Evolutionary conservation across 1,284 basidiomycete species (phyloP).

Genomic region (Phellinidium pouzarii): DNA sequence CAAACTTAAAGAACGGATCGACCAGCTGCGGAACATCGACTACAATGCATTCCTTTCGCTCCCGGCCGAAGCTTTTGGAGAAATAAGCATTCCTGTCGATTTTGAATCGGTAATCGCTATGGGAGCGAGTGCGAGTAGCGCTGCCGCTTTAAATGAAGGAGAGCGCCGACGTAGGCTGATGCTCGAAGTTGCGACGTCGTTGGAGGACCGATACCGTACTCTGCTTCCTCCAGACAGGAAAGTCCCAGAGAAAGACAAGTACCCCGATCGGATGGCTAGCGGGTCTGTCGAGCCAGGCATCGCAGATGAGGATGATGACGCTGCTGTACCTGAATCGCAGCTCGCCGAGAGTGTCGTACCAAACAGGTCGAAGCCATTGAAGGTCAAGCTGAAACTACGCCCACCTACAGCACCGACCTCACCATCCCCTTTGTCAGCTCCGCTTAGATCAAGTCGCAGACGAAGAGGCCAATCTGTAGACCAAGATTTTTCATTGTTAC

Average conservation of each 20-base stretch:
- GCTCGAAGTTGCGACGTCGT: constrained; percentile 52
- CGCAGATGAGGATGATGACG: constrained; percentile 4
- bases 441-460: not conserved
- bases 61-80: constrained; percentile 46
- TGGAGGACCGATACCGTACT: constrained; percentile 65
- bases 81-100: constrained; percentile 21
- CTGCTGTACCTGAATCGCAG: not conserved
- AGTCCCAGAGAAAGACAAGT: constrained; percentile 25
- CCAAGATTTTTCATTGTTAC: not conserved
- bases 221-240: constrained; percentile 60
- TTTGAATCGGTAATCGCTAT: constrained; percentile 23
- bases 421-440: not conserved
- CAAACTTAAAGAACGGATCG: constrained; percentile 84
- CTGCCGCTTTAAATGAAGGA: constrained; percentile 47
- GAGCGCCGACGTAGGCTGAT: constrained; percentile 65
- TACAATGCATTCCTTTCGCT: constrained; percentile 57
- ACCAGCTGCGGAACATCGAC: constrained; percentile 74
- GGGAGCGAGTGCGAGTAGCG: constrained; percentile 34
- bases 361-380: not conserved
- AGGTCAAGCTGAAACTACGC: constrained; percentile 1
- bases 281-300: constrained; percentile 17
- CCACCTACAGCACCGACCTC: not conserved
- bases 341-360: not conserved
- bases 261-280: constrained; percentile 18
- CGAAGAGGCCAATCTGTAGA: not conserved